These are phyloP conservation scores for Mycosarcoma maydis DNA, from an alignment of 1,284 basidiomycete genomes.

Conservation along the genomic window DNA sequence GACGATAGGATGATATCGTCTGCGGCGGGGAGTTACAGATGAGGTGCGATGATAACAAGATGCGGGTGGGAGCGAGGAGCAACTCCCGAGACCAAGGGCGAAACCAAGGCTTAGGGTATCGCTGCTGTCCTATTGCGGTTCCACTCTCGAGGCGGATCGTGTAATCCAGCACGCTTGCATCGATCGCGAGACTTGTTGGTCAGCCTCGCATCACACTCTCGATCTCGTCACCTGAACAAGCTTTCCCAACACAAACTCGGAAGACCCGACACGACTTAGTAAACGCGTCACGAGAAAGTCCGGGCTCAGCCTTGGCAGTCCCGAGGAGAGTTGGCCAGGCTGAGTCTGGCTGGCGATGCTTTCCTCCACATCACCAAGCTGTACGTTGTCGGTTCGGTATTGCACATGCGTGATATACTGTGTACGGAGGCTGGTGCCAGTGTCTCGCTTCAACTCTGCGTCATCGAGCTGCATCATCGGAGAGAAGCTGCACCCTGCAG, in stretches of 20 bases:
- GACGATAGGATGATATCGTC: conserved; percentile 11
- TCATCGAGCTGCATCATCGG: conserved; percentile 5
- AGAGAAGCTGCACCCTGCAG: conserved; percentile 8
- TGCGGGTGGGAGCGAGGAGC: not conserved
- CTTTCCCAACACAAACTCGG: not conserved
- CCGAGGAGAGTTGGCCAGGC: not conserved
- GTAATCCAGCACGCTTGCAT: conserved; percentile 20
- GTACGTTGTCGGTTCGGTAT: not conserved
- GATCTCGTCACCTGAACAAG: not conserved
- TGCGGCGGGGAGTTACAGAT: not conserved
- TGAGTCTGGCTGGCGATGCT: not conserved
- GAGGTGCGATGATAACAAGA: not conserved
- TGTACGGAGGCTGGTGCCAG: not conserved
- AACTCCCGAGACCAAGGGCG: not conserved
- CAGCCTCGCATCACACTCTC: not conserved
- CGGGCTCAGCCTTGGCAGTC: not conserved
- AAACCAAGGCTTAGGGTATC: no score
- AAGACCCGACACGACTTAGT: not conserved
- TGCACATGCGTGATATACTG: no score
- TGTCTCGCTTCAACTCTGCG: not conserved
- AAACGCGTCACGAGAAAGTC: not conserved
- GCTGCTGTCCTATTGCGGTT: not conserved
- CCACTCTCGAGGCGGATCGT: conserved; percentile 8
- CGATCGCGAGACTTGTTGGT: conserved; percentile 18
- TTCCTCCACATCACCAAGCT: not conserved